Percentiles rank a stretch among this genome's conserved stretches.
Conservation (phyloP, 495 filamentous ascomycete species). For the Acidiella bohemica region DNA sequence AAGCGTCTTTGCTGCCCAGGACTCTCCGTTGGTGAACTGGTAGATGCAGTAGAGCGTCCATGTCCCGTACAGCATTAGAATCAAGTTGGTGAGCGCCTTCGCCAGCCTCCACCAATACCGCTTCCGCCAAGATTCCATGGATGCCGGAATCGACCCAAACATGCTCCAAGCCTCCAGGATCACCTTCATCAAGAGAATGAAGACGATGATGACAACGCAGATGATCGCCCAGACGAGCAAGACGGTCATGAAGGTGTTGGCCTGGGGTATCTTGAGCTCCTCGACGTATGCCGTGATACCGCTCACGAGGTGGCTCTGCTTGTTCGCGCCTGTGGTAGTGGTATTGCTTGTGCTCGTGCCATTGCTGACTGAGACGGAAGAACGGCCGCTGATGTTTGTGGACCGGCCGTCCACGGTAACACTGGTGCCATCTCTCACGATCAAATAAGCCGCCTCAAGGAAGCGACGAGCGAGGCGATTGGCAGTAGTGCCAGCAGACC, state of each 20-base stretch:
- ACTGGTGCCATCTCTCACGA: conserved; percentile 36
- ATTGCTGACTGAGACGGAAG: no score
- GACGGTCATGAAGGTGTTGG: conserved; percentile 94
- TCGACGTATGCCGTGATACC: conserved; percentile 67
- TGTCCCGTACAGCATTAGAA: conserved; percentile 82
- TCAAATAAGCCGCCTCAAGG: conserved; percentile 35
- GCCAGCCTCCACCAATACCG: conserved; percentile 89
- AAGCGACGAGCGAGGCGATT: conserved; percentile 38
- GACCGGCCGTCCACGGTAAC: conserved; percentile 39
- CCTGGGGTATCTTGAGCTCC: conserved; percentile 65
- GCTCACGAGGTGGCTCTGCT: conserved; percentile 38
- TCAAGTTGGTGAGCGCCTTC: conserved; percentile 79
- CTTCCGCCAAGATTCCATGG: conserved; percentile 72
- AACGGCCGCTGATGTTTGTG: conserved; percentile 13
- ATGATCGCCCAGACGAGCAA: conserved; percentile 79
- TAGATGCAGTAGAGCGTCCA: conserved; percentile 96
- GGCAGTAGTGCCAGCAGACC: conserved; percentile 26
- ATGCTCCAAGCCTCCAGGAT: conserved; percentile 85
- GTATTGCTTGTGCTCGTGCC: conserved; percentile 20
- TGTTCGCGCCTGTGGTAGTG: conserved; percentile 21
- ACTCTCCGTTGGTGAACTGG: conserved; percentile 86
- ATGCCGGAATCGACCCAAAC: conserved; percentile 74
- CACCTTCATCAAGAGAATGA: conserved; percentile 81
- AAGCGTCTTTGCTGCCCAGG: conserved; percentile 82
- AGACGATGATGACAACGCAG: conserved; percentile 69